Evolutionary conservation across 177 flowering plant genomes (phyloP).

Genomic region (Vitis hybrid): DNA sequence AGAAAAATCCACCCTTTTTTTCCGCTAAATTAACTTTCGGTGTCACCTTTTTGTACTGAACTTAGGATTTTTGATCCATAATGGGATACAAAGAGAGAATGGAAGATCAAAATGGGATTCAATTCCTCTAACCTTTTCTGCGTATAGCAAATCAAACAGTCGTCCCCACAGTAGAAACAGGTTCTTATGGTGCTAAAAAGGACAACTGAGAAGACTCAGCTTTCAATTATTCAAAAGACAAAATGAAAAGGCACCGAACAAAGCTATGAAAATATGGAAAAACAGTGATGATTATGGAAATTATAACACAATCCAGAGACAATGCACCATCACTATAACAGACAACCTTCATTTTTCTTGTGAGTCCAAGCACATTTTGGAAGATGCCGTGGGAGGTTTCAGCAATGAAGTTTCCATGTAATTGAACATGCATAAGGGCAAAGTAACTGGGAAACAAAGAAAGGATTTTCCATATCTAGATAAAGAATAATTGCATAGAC

Average conservation of each 20-base stretch:
- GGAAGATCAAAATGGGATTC: neutral
- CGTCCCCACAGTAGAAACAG: neutral
- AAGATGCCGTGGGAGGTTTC: no score
- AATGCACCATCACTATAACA: no score
- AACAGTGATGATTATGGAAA: no score
- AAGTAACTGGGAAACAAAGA: no score
- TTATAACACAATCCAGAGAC: no score
- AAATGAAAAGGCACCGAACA: neutral
- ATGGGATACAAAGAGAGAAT: conserved; percentile 1
- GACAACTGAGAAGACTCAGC: neutral
- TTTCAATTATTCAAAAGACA: neutral
- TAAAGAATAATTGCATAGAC: no score
- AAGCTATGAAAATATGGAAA: no score
- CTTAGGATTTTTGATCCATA: conserved; percentile 2
- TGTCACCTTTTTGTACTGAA: neutral
- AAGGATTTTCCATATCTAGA: no score
- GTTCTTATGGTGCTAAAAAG: neutral
- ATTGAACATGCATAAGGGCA: no score
- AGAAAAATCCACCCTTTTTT: neutral
- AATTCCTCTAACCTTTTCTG: neutral
- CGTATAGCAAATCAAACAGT: neutral
- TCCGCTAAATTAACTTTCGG: neutral
- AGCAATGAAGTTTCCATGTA: no score
- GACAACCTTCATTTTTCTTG: no score
- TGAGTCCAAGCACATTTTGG: no score